Percentiles rank a stretch among this genome's conserved stretches.
Evolutionary conservation across 441 rosid species (phyloP).

Genomic region (Macaranga tanarius): DNA sequence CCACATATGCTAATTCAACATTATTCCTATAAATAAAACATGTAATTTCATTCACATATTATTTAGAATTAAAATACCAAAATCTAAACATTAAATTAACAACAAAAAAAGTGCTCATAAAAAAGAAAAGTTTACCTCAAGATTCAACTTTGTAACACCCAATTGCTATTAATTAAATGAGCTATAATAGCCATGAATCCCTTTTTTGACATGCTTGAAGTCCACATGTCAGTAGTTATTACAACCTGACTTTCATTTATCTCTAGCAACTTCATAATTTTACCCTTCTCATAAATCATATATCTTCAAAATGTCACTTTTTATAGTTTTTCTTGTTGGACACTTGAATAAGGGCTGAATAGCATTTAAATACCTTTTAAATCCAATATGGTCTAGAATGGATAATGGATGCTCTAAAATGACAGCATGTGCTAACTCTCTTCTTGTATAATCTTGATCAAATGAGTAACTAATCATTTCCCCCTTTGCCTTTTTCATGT

Average conservation of each 20-base stretch:
- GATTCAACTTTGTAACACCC: not conserved
- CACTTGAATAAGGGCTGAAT: constrained; percentile 7
- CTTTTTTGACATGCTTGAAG: constrained; percentile 5
- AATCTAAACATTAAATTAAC: not conserved
- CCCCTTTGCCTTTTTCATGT: not conserved
- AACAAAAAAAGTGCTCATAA: not conserved
- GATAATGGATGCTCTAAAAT: constrained; percentile 7
- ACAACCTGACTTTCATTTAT: not conserved
- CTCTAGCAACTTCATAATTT: not conserved
- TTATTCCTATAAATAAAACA: not conserved
- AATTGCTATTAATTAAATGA: not conserved
- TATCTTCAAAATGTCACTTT: constrained; percentile 16
- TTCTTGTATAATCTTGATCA: not conserved
- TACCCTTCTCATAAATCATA: not conserved
- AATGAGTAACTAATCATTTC: not conserved
- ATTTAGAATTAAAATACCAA: not conserved
- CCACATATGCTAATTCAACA: not conserved
- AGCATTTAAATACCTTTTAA: no score
- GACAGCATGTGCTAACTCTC: not conserved
- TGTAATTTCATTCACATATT: no score
- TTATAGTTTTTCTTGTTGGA: not conserved
- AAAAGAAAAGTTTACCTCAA: not conserved
- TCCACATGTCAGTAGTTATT: constrained; percentile 17
- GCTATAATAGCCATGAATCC: constrained; percentile 10
- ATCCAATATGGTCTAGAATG: not conserved